Evolutionary conservation across 805 yeast genomes (phyloP).

Genomic region (Lipomyces oligophaga): DNA sequence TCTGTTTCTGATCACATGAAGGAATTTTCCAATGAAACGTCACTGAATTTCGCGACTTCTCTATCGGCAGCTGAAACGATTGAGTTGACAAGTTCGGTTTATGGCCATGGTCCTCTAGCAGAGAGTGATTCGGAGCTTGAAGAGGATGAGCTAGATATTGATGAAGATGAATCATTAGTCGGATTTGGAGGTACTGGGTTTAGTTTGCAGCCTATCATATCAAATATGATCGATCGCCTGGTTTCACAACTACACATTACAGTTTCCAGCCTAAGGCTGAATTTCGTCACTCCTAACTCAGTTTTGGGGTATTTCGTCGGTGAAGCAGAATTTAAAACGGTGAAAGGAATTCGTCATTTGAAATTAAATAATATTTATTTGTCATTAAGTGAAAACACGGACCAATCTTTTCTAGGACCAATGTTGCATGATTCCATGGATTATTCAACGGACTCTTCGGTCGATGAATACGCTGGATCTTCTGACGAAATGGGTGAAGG

Average conservation of each 20-base stretch:
- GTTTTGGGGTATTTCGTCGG: constrained; percentile 19
- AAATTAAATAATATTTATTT: constrained; percentile 28
- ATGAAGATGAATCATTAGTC: constrained; percentile 22
- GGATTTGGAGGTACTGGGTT: constrained; percentile 37
- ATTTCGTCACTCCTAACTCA: constrained; percentile 6
- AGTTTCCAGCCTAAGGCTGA: constrained; percentile 22
- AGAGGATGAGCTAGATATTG: constrained; percentile 11
- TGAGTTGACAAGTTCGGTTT: constrained; percentile 14
- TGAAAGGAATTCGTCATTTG: constrained; percentile 17
- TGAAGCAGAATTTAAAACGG: constrained; percentile 1
- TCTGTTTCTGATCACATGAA: constrained; percentile 27
- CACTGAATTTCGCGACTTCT: constrained; percentile 61
- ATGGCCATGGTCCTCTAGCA: too few relatives aligned
- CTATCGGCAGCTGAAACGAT: constrained; percentile 43
- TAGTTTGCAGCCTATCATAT: constrained; percentile 29
- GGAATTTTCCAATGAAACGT: constrained; percentile 64
- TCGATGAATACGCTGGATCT: constrained; percentile 33
- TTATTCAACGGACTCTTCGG: constrained; percentile 22
- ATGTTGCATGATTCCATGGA: constrained; percentile 11
- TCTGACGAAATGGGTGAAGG: constrained; percentile 35
- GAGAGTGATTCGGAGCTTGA: constrained; percentile 4
- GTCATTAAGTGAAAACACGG: constrained; percentile 7
- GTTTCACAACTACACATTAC: constrained; percentile 35
- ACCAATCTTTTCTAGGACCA: constrained; percentile 7
- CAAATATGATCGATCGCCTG: constrained; percentile 41